These are phyloP conservation scores for Tolypocladium amazonense DNA, from an alignment of 2,329 filamentous ascomycete genomes.

Conservation along the genomic window DNA sequence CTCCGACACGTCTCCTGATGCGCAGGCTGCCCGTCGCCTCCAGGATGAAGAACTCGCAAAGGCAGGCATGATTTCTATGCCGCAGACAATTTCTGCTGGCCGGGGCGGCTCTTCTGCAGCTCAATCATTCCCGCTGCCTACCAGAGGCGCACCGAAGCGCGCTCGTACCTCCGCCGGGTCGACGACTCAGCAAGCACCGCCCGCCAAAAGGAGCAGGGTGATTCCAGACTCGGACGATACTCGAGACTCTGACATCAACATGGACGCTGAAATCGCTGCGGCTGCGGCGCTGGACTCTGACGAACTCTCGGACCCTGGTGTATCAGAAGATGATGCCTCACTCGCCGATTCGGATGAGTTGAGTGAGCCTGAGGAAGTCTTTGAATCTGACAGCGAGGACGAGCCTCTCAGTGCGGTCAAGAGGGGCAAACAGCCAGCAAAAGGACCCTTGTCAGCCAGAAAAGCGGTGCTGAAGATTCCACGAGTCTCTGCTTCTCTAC, in stretches of 20 bases:
- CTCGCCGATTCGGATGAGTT: conserved; percentile 7
- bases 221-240: conserved; percentile 19
- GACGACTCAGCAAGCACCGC: conserved; percentile 8
- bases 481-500: not conserved
- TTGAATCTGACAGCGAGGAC: conserved; percentile 15
- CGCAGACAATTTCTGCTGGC: conserved; percentile 2
- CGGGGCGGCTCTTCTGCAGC: not conserved
- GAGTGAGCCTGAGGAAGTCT: conserved; percentile 6
- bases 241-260: conserved; percentile 13
- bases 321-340: conserved; percentile 7
- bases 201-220: conserved; percentile 17
- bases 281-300: conserved; percentile 9
- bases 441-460: not conserved
- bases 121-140: conserved; percentile 3
- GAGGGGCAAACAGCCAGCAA: conserved; percentile 6
- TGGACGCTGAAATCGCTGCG: conserved; percentile 20
- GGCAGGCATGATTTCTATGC: not conserved
- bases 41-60: conserved; percentile 22
- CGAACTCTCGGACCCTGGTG: conserved; percentile 3
- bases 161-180: conserved; percentile 11
- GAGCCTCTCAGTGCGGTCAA: conserved; percentile 14
- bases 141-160: conserved; percentile 12
- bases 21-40: conserved; percentile 20
- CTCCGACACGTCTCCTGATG: conserved; percentile 15
- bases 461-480: not conserved